Conservation (phyloP, 257 asterid species). For the Solanum paucissectum region DNA sequence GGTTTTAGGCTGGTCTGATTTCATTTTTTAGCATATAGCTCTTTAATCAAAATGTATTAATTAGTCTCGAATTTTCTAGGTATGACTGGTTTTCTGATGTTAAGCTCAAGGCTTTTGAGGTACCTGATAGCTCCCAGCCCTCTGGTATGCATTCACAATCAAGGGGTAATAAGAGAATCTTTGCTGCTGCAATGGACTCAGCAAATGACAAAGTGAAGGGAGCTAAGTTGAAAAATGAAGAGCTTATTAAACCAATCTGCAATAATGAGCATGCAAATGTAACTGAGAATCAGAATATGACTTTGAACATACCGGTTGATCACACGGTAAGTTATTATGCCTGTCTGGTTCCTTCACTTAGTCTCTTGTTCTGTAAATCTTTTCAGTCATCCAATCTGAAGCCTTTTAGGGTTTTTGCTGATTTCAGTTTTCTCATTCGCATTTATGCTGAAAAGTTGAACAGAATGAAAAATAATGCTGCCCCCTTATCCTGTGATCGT, state of each 20-base stretch:
- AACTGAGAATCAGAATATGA: slow-evolving; percentile 24
- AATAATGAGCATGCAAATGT: slow-evolving; percentile 19
- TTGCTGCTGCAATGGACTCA: slow-evolving; percentile 12
- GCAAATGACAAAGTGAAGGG: slow-evolving; percentile 12
- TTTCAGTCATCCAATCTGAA: not conserved
- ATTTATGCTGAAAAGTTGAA: not conserved
- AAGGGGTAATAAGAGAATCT: slow-evolving; percentile 15
- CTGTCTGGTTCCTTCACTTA: not conserved
- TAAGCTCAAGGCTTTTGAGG: slow-evolving; percentile 19
- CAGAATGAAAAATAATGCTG: not conserved
- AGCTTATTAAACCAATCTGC: slow-evolving; percentile 7
- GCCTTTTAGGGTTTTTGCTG: not conserved
- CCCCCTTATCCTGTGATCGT: not conserved
- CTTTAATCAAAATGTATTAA: not conserved
- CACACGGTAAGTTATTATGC: slow-evolving; percentile 27
- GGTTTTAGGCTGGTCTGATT: slow-evolving; percentile 34
- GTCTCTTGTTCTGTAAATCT: not conserved
- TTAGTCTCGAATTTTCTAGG: slow-evolving; percentile 28
- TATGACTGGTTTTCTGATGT: slow-evolving; percentile 62
- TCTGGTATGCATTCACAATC: slow-evolving; percentile 20
- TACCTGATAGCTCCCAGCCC: slow-evolving; percentile 20
- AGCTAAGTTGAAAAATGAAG: slow-evolving; percentile 18
- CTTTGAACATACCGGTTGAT: slow-evolving; percentile 10
- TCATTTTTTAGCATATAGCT: not conserved
- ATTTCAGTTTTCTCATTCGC: not conserved